A percentile compares a stretch with the other conserved stretches of the same genome.
Evolutionary conservation across 441 rosid species (phyloP).

Genomic region (Adansonia grandidieri): DNA sequence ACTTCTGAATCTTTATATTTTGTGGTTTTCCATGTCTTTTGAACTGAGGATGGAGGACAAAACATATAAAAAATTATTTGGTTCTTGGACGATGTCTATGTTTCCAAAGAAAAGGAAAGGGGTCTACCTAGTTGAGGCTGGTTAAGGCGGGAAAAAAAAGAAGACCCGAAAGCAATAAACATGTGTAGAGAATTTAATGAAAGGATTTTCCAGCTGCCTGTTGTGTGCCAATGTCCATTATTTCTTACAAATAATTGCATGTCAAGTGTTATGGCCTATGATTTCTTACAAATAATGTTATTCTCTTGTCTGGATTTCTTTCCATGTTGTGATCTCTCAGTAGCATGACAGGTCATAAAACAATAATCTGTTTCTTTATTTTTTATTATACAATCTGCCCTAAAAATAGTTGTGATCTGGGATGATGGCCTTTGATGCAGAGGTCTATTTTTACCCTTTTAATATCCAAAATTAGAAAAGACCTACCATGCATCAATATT

Average conservation of each 20-base stretch:
- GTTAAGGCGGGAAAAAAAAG: background rate
- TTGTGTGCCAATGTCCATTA: background rate
- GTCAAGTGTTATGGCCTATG: background rate
- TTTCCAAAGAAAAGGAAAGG: background rate
- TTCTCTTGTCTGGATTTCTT: constrained; percentile 1
- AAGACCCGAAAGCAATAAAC: background rate
- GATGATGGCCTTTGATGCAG: background rate
- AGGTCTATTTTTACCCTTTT: background rate
- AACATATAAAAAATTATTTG: background rate
- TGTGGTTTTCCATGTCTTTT: background rate
- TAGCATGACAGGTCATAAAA: background rate
- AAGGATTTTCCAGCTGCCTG: background rate
- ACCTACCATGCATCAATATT: background rate
- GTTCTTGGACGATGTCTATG: background rate
- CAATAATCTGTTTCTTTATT: background rate
- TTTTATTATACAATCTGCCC: background rate
- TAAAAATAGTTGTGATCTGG: background rate
- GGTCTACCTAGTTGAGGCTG: background rate
- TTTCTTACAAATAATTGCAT: constrained; percentile 6
- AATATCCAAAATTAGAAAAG: background rate
- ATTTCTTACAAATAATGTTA: constrained; percentile 2
- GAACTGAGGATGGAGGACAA: background rate
- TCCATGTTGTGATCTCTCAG: background rate
- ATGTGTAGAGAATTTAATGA: background rate
- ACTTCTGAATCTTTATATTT: background rate